Conservation (phyloP, 2,329 filamentous ascomycete genomes). For the Huntiella decipiens region DNA sequence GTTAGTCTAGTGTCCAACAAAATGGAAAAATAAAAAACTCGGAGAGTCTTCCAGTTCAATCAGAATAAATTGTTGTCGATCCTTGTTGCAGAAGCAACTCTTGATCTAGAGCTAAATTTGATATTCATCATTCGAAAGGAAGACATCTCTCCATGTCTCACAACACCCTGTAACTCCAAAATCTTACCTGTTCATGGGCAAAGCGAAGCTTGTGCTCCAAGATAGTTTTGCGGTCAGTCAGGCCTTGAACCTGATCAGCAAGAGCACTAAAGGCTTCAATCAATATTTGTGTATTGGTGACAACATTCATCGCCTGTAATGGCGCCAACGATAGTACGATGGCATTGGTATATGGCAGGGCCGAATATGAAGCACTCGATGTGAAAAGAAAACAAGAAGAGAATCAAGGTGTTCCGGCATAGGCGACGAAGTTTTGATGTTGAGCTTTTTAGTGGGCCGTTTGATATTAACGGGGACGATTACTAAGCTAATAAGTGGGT, state of each 20-base stretch:
- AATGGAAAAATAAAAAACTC: constrained; percentile 3
- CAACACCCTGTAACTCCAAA: background rate
- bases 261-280: constrained; percentile 45
- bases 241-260: constrained; percentile 43
- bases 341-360: constrained; percentile 6
- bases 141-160: constrained; percentile 1
- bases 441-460: constrained; percentile 10
- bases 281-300: constrained; percentile 29
- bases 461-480: no score
- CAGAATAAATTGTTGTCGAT: constrained; percentile 37
- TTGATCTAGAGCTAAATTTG: constrained; percentile 68
- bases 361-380: constrained; percentile 7
- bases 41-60: constrained; percentile 14
- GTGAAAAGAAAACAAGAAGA: constrained; percentile 13
- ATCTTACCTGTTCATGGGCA: constrained; percentile 45
- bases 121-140: constrained; percentile 23
- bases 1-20: constrained; percentile 1
- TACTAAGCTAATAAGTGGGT: no score
- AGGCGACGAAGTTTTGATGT: constrained; percentile 8
- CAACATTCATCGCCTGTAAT: constrained; percentile 11
- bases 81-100: constrained; percentile 42
- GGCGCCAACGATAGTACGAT: constrained; percentile 11
- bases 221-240: constrained; percentile 44
- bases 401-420: constrained; percentile 5
- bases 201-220: constrained; percentile 48